Evolutionary conservation across 805 yeast species (phyloP), one percentile per base, ranked within the genome.

Genomic region (Ogataea nakhonphanomensis): DNA sequence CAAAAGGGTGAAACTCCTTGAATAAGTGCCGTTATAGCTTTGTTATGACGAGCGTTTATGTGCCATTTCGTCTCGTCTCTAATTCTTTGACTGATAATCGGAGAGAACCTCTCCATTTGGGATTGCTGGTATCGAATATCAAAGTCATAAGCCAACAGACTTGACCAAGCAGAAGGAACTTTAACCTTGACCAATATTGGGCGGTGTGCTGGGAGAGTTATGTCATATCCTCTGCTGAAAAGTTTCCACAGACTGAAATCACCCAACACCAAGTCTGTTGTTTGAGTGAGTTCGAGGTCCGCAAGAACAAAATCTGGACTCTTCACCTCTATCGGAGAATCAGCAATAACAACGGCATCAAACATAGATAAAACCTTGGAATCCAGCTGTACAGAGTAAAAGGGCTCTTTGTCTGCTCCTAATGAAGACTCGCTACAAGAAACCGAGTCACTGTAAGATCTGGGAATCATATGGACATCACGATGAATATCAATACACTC

Each of bases 11-110:
- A 79, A 17, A 78, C 70, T 22, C 85, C 83, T 54, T 85, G 91
- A 27, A 69, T 61, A 36, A 64, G 65, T 27, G 69, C 58, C 44
- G 54, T 66, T 43, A 67, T 60, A n/a, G 67, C 60, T 15, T 67
- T 57, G 14, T 66, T 58, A 4, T 65, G 57, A 6, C 65, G 57
- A 1, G 80, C 44, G 40, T 80, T 71, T 7, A 83, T 61, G 52
- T 80, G 84, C 89, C 91, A 90, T 62, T 87, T 88, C 0, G 87
- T 73, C 57, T 90, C 96, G 25, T 78, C 79, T 8, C 68, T 64
- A 4, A 77, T 66, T 64, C 74, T 74, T 59, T 89, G 96, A 41
- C 88, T 71, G 3, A 84, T 59, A 26, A 88, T 68, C 1, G 95
- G 85, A 14, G 75, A 61, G 52, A 81, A 84, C 31, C 55, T 46